Evolutionary conservation across 176 grass and related monocot species (phyloP), one percentile per base, ranked within the genome.

Genomic region (Rhynchospora pubera): DNA sequence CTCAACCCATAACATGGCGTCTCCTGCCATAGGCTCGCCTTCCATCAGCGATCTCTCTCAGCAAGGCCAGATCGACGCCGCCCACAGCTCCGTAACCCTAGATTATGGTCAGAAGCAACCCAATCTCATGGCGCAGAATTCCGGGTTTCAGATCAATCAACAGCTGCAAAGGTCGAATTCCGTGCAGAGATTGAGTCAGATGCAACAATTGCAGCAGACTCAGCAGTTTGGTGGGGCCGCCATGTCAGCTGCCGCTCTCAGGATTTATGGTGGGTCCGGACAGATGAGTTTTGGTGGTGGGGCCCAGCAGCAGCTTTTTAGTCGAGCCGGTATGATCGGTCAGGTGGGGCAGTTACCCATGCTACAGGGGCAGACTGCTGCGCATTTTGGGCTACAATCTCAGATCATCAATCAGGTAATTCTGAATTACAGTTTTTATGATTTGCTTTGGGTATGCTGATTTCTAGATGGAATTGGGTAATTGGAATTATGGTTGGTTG

Each of bases 211-310:
- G 62, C 87, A 88, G 67, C 94, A 92, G 53, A 79, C 78, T 72
- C 90, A 90, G 66, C 85, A 79, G 7, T 76, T 65, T 57, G 44
- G 77, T 28, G 91, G 85, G 45, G 64, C 86, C 16, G 83, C 67
- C 7, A 78, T 87, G 21, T 84, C 92, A 1, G 80, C 88, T 39
- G 87, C 90, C 5, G 80, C 85, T 26, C 48, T 82, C 14, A 93
- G 95, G 87, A 88, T 99, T 76, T 99, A 96, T 63, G 82, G 60
- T 9, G 61, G 44, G 15, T 82, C 79, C 9, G 87, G 71, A 3
- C 93, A 99, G 86, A 90, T 99, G 91, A 96, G 72, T 80, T 96
- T 99, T 72, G 91, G 88, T n/a, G 91, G 89, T 9, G 80, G 89
- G 16, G 85, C 74, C 7, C 90, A 91, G 30, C 85, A 87, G 81